Evolutionary conservation across 2,329 filamentous ascomycete species (phyloP), one percentile per base, ranked within the genome.

Genomic region (Sporothrix protearum): DNA sequence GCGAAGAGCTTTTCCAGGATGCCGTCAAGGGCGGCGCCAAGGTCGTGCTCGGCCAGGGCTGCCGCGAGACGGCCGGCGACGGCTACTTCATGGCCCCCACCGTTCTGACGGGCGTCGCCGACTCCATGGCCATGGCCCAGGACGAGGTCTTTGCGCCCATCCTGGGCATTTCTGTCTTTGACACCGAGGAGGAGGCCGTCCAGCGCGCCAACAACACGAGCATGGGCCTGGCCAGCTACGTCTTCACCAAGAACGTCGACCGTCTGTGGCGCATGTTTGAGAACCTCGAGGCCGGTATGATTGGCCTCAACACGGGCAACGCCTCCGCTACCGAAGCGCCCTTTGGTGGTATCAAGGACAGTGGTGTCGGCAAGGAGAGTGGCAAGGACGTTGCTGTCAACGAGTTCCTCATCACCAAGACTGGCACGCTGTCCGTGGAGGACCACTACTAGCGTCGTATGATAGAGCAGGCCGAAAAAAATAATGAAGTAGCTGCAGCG

Each of bases 31-130:
- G 86, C 51, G 91, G 91, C 2, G 91, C 87, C 0, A 86, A 85
- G 59, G 79, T 91, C n/a, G 80, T 91, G 1, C 80, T 89, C 25
- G 91, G 91, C 14, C 89, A 87, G 1, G 83, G 85, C 77, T 75
- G 84, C 79, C 82, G 89, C 8, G 71, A 66, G 10, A 4, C 14
- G 0, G 57, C 22, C 2, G 57, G 39, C 2, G 45, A 39, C 1
- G 88, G 89, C 4, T 92, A 90, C 79, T 93, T 91, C 82, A 91
- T 92, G 79, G 84, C 86, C 75, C 87, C 87, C 0, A 88, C 87
- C 0, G 80, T 89, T 64, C 82, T 89, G 71, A 81, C 83, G 1
- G 81, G 83, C 36, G 81, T 85, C 12, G 84, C 81, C 14, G 77
- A 80, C 8, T 78, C 82, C 5, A 87, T 88, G 84, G 82, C 79